These are phyloP conservation scores for Boletus semigastroideus DNA, from an alignment of 1,284 basidiomycete species.

Conservation along the genomic window DNA sequence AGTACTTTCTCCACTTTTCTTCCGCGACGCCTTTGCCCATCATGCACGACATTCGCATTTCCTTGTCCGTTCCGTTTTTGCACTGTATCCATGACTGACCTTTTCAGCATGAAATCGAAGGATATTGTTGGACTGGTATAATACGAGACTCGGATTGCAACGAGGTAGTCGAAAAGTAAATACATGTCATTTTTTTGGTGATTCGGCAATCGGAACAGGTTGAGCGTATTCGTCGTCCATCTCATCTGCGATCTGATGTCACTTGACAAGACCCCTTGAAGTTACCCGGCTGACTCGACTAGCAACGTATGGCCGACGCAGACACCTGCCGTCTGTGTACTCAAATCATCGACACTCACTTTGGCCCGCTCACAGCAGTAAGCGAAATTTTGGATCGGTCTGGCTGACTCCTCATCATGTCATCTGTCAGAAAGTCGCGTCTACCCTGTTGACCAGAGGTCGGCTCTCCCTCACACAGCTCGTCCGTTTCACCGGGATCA, in stretches of 20 bases:
- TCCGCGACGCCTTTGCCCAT: background rate
- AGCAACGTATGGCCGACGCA: constrained; percentile 62
- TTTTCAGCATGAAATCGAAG: constrained; percentile 25
- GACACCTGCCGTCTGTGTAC: constrained; percentile 71
- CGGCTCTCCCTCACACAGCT: constrained; percentile 75
- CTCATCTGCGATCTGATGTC: background rate
- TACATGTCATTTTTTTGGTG: constrained; percentile 6
- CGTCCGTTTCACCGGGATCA: constrained; percentile 58
- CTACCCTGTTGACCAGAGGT: constrained; percentile 82
- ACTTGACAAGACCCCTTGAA: background rate
- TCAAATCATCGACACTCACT: constrained; percentile 76
- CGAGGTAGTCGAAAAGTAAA: constrained; percentile 8
- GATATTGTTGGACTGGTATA: constrained; percentile 1
- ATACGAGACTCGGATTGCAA: background rate
- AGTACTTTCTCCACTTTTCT: constrained; percentile 25
- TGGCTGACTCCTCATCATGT: constrained; percentile 7
- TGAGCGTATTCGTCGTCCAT: background rate
- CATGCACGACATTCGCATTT: constrained; percentile 3
- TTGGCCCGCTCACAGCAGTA: constrained; percentile 77
- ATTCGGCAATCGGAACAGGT: constrained; percentile 1
- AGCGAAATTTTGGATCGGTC: constrained; percentile 25
- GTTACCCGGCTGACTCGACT: background rate
- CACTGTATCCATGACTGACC: constrained; percentile 25
- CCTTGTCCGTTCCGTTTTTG: constrained; percentile 1
- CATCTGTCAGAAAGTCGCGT: constrained; percentile 66